Base-by-base conservation (phyloP, 2,329 filamentous ascomycete species). In the Gaeumannomyces sp. region DNA sequence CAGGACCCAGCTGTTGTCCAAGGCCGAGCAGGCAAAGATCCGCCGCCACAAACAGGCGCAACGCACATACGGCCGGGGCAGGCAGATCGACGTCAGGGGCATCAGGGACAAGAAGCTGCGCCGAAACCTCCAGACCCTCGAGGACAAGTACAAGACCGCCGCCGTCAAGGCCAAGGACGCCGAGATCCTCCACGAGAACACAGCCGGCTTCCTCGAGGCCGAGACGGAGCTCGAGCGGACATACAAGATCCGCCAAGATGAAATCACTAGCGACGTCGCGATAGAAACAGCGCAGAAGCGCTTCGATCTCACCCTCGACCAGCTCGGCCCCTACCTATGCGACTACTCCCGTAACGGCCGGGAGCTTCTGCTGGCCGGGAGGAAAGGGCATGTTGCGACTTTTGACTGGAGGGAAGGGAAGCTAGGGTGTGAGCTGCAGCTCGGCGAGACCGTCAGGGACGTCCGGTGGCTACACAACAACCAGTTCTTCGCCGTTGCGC, bases 331-430 rank as follows among this genome's bases (percentile, higher is more conserved):
- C 0, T 99, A 99, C 72, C 81, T 88, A 0, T 90, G 88, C 73
- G 92, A 97, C 70, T 99, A 97, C 77, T 92, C 92, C 61, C 85
- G 92, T 59, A 98, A 96, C 73, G 95, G 95, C 61, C 86, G 91
- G 69, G 89, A 96, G 71, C 78, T 99, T 68, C 79, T 99, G 64
- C 82, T 99, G 45, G 93, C 89, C 16, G 93, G 95, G 33, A 84
- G 92, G 66, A 97, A 97, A 77, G 95, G 95, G 19, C 95, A 99
- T 85, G 82, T 99, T 69, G 94, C 95, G 65, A 94, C 91, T 0
- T 96, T 98, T 86, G 93, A 99, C 77, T 99, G 95, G 94, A 84
- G 94, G 68, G 89, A 90, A 70, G 94, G 93, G 58, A 97, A 93
- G 76, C 80, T 97, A 66, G 92, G 91, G 8, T 97, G 93, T 74